A percentile compares a stretch with the other conserved stretches of the same genome.
Conservation (phyloP, 1,139 yeast genomes). For the Casaregolazyma lundiana region DNA sequence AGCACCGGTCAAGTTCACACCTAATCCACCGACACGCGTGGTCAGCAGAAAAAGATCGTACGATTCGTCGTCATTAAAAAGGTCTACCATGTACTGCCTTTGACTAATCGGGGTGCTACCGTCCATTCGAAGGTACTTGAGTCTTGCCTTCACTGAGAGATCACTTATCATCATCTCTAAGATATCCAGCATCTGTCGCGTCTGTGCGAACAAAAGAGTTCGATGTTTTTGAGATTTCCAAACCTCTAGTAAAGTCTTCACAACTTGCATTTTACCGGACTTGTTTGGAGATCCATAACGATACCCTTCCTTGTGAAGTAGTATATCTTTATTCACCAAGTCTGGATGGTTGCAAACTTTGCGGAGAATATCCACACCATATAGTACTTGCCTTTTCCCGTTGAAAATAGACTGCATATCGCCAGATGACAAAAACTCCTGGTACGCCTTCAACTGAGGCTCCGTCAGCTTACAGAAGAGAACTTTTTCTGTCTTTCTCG, state of each 20-base stretch:
- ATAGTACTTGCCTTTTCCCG: constrained; percentile 77
- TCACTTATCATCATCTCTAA: constrained; percentile 56
- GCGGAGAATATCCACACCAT: constrained; percentile 84
- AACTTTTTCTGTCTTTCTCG: constrained; percentile 91
- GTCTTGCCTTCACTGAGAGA: constrained; percentile 32
- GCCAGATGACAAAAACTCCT: constrained; percentile 67
- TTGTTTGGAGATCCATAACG: constrained; percentile 61
- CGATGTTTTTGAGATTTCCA: constrained; percentile 81
- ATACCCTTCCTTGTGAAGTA: constrained; percentile 41
- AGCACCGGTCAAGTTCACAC: constrained; percentile 92
- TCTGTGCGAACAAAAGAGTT: constrained; percentile 80
- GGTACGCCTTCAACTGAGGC: constrained; percentile 68
- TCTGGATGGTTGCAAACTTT: constrained; percentile 98
- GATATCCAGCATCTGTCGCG: constrained; percentile 90
- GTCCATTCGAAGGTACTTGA: constrained; percentile 79
- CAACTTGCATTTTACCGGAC: constrained; percentile 91
- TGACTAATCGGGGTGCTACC: constrained; percentile 80
- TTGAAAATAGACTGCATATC: constrained; percentile 67
- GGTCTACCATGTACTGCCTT: constrained; percentile 76
- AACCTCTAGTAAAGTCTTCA: constrained; percentile 63
- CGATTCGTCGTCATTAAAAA: constrained; percentile 58
- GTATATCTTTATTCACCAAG: constrained; percentile 55
- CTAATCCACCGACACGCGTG: constrained; percentile 93
- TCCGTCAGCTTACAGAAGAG: constrained; percentile 81
- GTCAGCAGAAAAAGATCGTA: constrained; percentile 73